Conservation (phyloP, 2,329 filamentous ascomycete genomes). For the Penicillium sp. region DNA sequence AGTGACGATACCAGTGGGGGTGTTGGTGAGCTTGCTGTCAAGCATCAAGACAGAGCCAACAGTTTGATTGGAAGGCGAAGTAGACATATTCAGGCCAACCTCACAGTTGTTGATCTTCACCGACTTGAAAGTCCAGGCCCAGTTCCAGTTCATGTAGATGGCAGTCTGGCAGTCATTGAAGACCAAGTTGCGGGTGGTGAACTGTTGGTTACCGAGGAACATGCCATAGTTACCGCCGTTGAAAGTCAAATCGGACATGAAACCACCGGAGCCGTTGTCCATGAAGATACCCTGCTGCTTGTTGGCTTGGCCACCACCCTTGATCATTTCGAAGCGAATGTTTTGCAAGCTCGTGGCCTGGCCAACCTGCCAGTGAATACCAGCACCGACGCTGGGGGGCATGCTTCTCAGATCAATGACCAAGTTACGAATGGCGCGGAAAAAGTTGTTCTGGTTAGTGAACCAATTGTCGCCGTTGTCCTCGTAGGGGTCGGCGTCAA, state of each 20-base stretch:
- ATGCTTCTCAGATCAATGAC: constrained; percentile 70
- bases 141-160: constrained; percentile 90
- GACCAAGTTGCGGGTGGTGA: constrained; percentile 76
- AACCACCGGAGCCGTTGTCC: constrained; percentile 80
- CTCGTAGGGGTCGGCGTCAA: constrained; percentile 84
- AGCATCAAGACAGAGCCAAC: constrained; percentile 83
- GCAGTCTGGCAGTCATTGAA: constrained; percentile 82
- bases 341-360: constrained; percentile 79
- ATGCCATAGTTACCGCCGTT: constrained; percentile 76
- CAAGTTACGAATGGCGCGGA: constrained; percentile 78
- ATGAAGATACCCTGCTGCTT: constrained; percentile 76
- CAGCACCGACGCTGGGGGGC: constrained; percentile 60
- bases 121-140: constrained; percentile 79
- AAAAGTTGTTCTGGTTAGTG: constrained; percentile 80
- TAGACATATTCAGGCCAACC: constrained; percentile 77
- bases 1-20: constrained; percentile 72
- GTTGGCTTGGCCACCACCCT: constrained; percentile 63
- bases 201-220: constrained; percentile 83
- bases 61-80: constrained; percentile 62
- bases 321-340: constrained; percentile 75
- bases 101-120: constrained; percentile 70
- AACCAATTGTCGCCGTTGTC: constrained; percentile 68
- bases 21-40: constrained; percentile 76
- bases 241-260: constrained; percentile 80
- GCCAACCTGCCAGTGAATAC: constrained; percentile 84